Base-by-base conservation (phyloP, 331 rosid species). In the Stylosanthes scabra region DNA sequence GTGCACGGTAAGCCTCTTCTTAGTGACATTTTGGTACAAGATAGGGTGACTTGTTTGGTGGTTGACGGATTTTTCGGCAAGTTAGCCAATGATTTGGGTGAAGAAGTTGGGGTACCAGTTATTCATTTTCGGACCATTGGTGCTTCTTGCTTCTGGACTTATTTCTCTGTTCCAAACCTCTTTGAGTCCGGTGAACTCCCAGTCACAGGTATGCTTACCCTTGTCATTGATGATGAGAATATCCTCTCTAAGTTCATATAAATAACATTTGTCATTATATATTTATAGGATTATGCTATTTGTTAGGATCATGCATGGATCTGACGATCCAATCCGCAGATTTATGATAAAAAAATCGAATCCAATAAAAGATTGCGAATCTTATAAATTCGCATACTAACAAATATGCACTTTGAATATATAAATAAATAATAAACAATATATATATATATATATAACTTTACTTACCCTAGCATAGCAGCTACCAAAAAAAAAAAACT, bases 71-170 rank as follows among this genome's bases (percentile, higher is more conserved):
- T 77, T 1, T 56, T 82, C 5, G 84, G 82, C 41, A 7, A 14
- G 9, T 65, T 81, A 61, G 39, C 85, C 7, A 34, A 71, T 40
- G 85, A 86, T 2, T 45, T 83, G 1, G 90, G 78, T 9, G 7
- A 52, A 42, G 77, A 86, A 9, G 34, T 88, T 74, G 82, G 80
- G 10, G 74, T 88, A 31, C 87, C 83, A 6, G 4, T 62, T 1
- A 56, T 88, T 68, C 69, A 65, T 20, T 84, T 84, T 20, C 74
- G 80, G 2, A 70, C 87, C 1, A 1, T 71, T 3, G 69, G 86
- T 59, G 81, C 90, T 1, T 76, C 82, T 12, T 29, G 44, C 66
- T 34, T 81, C 15, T 90, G 86, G 88, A 46, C 85, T 66, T 77
- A 5, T 61, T 60, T 86, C 0, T 68, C 56, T 25, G 52, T 63